Evolutionary conservation across 306 rosid genomes (phyloP).

Genomic region (Lupinus albus): DNA sequence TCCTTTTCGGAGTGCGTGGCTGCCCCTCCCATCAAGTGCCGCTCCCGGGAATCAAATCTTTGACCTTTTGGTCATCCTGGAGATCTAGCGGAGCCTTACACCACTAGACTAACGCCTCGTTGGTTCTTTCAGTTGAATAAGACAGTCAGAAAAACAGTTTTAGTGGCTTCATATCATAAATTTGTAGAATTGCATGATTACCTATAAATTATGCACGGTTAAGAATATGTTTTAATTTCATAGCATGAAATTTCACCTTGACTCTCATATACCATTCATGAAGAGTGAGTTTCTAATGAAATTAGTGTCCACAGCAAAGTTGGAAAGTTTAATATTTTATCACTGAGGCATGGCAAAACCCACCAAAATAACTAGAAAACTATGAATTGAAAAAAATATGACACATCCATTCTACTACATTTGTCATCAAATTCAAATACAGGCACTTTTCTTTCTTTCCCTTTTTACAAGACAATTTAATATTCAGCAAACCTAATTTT

Average conservation of each 20-base stretch:
- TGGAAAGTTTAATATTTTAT: not conserved
- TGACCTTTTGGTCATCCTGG: no score
- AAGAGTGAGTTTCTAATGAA: slow-evolving; percentile 19
- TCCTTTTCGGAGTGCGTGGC: no score
- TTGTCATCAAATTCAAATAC: not conserved
- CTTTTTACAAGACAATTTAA: not conserved
- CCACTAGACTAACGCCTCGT: no score
- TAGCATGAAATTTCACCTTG: slow-evolving; percentile 15
- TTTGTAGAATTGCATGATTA: slow-evolving; percentile 1
- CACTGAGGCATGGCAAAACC: not conserved
- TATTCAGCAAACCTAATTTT: slow-evolving; percentile 21
- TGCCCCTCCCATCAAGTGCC: no score
- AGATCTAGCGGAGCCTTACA: no score
- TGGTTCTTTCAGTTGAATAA: not conserved
- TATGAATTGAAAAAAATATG: not conserved
- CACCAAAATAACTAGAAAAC: not conserved
- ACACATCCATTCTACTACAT: slow-evolving; percentile 4
- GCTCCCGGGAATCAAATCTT: no score
- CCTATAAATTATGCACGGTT: slow-evolving; percentile 6
- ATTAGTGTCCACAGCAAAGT: not conserved
- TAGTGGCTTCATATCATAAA: slow-evolving; percentile 16
- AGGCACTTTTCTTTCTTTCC: not conserved
- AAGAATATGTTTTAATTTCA: slow-evolving; percentile 29
- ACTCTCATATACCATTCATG: slow-evolving; percentile 18
- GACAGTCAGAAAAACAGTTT: not conserved